These are phyloP conservation scores for Globisporangium splendens DNA, from an alignment of 352 stramenopile genomes.

Conservation along the genomic window DNA sequence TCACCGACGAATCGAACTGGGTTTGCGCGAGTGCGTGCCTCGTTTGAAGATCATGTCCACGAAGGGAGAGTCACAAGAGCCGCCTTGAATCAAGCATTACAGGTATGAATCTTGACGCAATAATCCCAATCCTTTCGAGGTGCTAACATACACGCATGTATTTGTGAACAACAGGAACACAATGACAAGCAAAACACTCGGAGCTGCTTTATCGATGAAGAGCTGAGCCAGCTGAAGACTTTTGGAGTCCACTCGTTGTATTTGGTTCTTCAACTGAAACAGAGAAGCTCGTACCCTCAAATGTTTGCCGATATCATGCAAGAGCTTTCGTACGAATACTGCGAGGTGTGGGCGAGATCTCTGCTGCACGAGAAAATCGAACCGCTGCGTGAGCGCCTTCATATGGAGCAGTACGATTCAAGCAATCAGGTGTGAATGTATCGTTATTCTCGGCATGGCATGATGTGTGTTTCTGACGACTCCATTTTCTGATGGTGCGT, in stretches of 20 bases:
- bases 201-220: slow-evolving; percentile 59
- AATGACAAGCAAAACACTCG: slow-evolving; percentile 6
- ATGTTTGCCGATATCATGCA: slow-evolving; percentile 55
- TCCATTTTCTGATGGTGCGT: slow-evolving; percentile 3
- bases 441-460: background rate
- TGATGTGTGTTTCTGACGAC: background rate
- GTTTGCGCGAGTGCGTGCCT: slow-evolving; percentile 5
- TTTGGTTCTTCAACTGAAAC: slow-evolving; percentile 45
- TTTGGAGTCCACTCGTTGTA: slow-evolving; percentile 59
- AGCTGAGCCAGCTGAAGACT: slow-evolving; percentile 32
- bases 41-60: slow-evolving; percentile 28
- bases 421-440: slow-evolving; percentile 62
- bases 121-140: too few relatives aligned
- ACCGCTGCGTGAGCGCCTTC: slow-evolving; percentile 53
- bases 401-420: slow-evolving; percentile 62
- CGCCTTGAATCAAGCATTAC: slow-evolving; percentile 20
- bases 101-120: slow-evolving; percentile 22
- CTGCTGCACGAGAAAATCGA: slow-evolving; percentile 63
- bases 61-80: slow-evolving; percentile 23
- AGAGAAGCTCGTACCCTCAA: slow-evolving; percentile 29
- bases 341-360: slow-evolving; percentile 56
- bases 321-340: slow-evolving; percentile 59
- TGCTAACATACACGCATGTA: too few relatives aligned
- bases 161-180: slow-evolving; percentile 13
- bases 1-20: slow-evolving; percentile 7